phyloP scores from a whole-genome alignment of 2,329 filamentous ascomycete species.

The Chaetomium sp. region DNA sequence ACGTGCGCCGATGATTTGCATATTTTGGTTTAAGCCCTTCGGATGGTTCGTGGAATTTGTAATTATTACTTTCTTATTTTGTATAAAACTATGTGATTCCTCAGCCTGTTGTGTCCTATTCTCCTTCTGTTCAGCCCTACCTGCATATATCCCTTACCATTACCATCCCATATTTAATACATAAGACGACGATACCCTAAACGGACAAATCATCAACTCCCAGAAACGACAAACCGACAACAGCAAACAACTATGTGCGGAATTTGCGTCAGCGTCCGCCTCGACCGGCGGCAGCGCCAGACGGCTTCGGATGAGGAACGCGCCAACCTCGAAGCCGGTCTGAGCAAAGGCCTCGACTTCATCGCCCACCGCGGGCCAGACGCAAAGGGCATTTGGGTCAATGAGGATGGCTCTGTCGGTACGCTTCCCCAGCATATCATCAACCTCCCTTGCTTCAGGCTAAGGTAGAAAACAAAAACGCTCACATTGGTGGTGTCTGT shows the following conservation, averaged over 20 bases:
- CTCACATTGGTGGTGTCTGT: not conserved
- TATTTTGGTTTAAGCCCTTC: no score
- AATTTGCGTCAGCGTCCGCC: not conserved
- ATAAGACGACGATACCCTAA: no score
- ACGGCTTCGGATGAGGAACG: not conserved
- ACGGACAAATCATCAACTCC: no score
- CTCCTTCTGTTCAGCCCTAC: no score
- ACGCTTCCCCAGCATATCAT: not conserved
- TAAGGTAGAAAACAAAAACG: not conserved
- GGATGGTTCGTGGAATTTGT: no score
- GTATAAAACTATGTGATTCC: no score
- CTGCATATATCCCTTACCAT: no score
- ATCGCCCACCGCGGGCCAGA: slow-evolving; percentile 30
- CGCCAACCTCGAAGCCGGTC: slow-evolving; percentile 10
- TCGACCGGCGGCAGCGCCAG: slow-evolving; percentile 1
- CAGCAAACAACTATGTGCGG: slow-evolving; percentile 3
- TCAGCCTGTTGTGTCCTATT: no score
- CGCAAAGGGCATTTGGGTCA: slow-evolving; percentile 27
- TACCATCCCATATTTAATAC: no score
- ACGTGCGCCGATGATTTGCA: no score
- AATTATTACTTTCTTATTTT: no score
- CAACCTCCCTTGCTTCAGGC: not conserved
- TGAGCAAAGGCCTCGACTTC: slow-evolving; percentile 22
- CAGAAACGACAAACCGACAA: no score
- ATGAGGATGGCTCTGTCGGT: slow-evolving; percentile 14